These are phyloP conservation scores for Tolypocladium tundrense DNA, from an alignment of 2,329 filamentous ascomycete species.

Conservation along the genomic window DNA sequence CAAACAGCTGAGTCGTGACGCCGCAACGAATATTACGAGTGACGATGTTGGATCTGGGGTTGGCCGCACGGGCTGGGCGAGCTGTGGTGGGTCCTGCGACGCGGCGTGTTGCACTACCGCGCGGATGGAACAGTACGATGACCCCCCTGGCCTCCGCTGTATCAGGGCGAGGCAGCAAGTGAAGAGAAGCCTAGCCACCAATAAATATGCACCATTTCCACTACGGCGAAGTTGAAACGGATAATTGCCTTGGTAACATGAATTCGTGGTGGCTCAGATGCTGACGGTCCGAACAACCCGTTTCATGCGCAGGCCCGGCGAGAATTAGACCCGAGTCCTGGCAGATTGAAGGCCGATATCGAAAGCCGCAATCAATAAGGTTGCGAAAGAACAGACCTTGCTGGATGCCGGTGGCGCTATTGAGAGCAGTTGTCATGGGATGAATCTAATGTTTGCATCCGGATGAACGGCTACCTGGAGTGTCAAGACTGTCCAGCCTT, in stretches of 20 bases:
- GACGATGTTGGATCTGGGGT: not conserved
- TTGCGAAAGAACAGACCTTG: not conserved
- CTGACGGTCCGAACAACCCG: not conserved
- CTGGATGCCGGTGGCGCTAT: not conserved
- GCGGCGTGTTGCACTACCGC: not conserved
- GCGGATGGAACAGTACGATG: not conserved
- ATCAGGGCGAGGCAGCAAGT: not conserved
- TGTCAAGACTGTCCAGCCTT: not conserved
- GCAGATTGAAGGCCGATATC: not conserved
- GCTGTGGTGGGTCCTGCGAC: not conserved
- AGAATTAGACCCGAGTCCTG: not conserved
- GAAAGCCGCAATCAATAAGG: not conserved
- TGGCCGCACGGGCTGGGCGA: not conserved
- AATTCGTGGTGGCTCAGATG: not conserved
- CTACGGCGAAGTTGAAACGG: not conserved
- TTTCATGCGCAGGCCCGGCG: not conserved
- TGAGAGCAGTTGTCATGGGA: not conserved
- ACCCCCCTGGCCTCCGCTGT: not conserved
- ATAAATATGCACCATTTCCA: not conserved
- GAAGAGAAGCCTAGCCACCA: not conserved
- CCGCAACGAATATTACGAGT: not conserved
- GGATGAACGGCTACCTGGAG: not conserved
- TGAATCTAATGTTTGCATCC: not conserved
- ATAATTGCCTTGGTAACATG: not conserved
- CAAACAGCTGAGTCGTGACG: not conserved